Evolutionary conservation across 2,329 filamentous ascomycete genomes (phyloP), one percentile per base, ranked within the genome.

Genomic region (Sporothrix mexicana): DNA sequence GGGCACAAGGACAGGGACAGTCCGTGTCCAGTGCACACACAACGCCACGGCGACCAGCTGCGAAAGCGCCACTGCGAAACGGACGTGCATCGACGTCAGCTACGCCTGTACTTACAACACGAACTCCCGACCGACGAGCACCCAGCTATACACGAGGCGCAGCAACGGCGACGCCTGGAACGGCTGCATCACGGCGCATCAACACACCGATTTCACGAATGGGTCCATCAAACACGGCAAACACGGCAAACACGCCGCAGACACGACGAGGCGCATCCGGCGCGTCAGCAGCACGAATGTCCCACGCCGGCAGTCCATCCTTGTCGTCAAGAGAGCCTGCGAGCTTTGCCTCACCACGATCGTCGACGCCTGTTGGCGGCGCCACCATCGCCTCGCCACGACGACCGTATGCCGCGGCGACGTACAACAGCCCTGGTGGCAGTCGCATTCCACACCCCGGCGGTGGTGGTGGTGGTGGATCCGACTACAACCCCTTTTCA

Each of bases 321-420:
- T 77, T 85, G 43, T 79, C 79, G 1, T 74, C 80, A 2, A 79
- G 79, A 20, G 83, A 86, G 45, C 82, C 85, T 2, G 88, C 88
- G 1, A 89, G 87, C 67, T 86, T 86, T 73, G 87, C 88, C 3
- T 84, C 84, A 0, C 81, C 85, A 3, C 83, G 87, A 12, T 85
- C 85, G 2, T 81, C 82, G 5, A 77, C n/a, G 74, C 80, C 20
- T 80, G 80, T 12, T 78, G 80, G 47, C 1, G 13, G 12, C 17
- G 30, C 30, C 66, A 55, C 17, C 4, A 4, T 17, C 30, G 20
- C 41, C 1, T 41, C 57, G 15, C 49, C 23, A 23, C 57, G 20
- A 57, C 67, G 49, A 6, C 67, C 30, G 5, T 49, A 23, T 8
- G 57, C 36, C 15, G 55, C 57, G 5, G 13, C 62, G 15, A 15